Evolutionary conservation across 108 stramenopile species (phyloP), one percentile per base, ranked within the genome.

Genomic region (Cyclotella sp.): DNA sequence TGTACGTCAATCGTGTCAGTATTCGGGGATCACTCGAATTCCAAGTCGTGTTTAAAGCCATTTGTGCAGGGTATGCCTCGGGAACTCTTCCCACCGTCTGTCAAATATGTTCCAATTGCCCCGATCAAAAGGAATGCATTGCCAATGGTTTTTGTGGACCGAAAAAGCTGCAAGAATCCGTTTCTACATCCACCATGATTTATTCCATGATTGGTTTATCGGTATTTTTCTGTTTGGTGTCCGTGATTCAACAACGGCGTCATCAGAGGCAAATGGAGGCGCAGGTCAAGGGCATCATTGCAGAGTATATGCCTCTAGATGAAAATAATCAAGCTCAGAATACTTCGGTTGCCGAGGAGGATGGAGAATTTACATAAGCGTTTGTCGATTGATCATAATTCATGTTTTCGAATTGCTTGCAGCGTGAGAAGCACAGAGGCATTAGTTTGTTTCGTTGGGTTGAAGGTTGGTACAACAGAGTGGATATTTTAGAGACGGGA

Each of bases 201-300:
- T 80, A 80, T 52, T 54, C 83, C 28, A 52, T 84, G 70, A 28
- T 77, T 0, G 79, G 79, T 3, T 41, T 84, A 43, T 64, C 75
- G 51, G 70, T 67, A 12, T 61, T 84, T 27, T 84, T 84, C 51
- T 84, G 87, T 29, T 73, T 79, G 41, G 83, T 86, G 7, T 90
- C 93, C 0, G 69, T 85, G 52, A 81, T 88, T 72, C 92, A 97
- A 72, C 91, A 89, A 68, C 88, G 88, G 80, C 67, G 88, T 66
- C 87, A 93, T 59, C 93, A 90, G 75, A 67, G 75, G n/a, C 86
- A 90, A 79, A 93, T 96, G 92, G 86, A 96, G 70, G 90, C 87
- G 58, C 93, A 97, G 86, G 95, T 97, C 26, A 89, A 94, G 51
- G 92, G 93, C 24, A 97, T 97, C 21, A 78, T 97, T 80, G 95